Base-by-base conservation (phyloP, 345 rosid genomes). In the Leavenworthia alabamica region DNA sequence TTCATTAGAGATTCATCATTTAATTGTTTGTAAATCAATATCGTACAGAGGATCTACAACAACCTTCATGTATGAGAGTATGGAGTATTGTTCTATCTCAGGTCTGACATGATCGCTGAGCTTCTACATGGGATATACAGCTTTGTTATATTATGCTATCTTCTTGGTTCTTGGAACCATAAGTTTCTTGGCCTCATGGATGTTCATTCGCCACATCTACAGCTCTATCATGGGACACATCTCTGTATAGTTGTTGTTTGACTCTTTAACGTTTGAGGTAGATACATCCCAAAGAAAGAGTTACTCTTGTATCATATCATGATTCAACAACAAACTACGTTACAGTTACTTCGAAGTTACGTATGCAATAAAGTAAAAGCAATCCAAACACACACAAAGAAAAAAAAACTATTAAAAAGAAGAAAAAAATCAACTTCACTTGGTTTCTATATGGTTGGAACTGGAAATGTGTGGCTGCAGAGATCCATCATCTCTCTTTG, bases 141-240 rank as follows among this genome's bases (percentile, higher is more conserved):
- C 82, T 35, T 77, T 80, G 76, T 44, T 88, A 48, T 84, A 92
- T 79, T 86, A 86, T 8, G 83, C 82, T 13, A 50, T 88, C 60
- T 91, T 84, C 79, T 69, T 91, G 68, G 81, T 91, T 60, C 81
- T 91, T n/a, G 83, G 83, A 22, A 58, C 83, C 33, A 43, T 86
- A 23, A 74, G 95, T 68, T 88, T 88, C 39, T 64, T 65, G 43
- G 76, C 85, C 57, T 86, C 96, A 51, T 79, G 83, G 71, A 35
- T 67, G 51, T 88, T 83, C 40, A 83, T 86, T 65, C 77, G 81
- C 35, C 77, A 59, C 55, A 80, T 86, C 14, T 82, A 84, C 57
- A 74, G 46, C 8, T 84, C 83, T 60, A 2, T 58, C 36, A 32
- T 1, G 9, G 15, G 20, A 17, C 66, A n/a, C 56, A 60, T 68